Evolutionary conservation across 1,284 basidiomycete species (phyloP).

Genomic region (Xanthoconium separans): DNA sequence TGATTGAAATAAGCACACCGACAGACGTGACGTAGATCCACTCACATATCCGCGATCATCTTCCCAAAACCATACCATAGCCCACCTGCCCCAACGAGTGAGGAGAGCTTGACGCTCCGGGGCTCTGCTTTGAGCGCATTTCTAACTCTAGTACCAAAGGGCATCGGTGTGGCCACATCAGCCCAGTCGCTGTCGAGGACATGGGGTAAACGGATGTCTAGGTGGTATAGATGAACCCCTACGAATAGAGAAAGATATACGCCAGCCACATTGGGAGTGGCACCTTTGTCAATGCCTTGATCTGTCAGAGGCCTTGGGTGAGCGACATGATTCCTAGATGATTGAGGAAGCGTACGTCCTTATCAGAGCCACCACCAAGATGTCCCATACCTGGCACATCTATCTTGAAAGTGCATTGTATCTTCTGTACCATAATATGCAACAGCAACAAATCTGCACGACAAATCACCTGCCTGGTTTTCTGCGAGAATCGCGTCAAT

Average conservation of each 20-base stretch:
- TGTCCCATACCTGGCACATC: slow-evolving; percentile 86
- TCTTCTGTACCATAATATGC: slow-evolving; percentile 56
- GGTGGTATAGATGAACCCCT: slow-evolving; percentile 25
- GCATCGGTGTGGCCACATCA: slow-evolving; percentile 77
- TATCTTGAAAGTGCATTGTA: slow-evolving; percentile 86
- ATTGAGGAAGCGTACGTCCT: slow-evolving; percentile 56
- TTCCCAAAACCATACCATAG: slow-evolving; percentile 90
- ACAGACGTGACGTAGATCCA: slow-evolving; percentile 24
- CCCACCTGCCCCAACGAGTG: slow-evolving; percentile 82
- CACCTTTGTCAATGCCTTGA: slow-evolving; percentile 69
- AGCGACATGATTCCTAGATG: slow-evolving; percentile 8
- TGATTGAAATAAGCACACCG: slow-evolving; percentile 3
- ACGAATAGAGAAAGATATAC: slow-evolving; percentile 82
- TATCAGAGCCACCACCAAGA: slow-evolving; percentile 78
- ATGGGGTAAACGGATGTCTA: slow-evolving; percentile 2
- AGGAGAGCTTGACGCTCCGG: slow-evolving; percentile 74
- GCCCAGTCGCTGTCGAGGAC: slow-evolving; percentile 63
- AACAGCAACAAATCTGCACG: neutral
- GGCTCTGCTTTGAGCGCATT: slow-evolving; percentile 86
- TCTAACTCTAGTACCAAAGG: slow-evolving; percentile 73
- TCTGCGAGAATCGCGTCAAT: slow-evolving; percentile 86
- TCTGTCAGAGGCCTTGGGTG: slow-evolving; percentile 37
- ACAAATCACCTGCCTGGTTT: slow-evolving; percentile 64
- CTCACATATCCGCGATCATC: slow-evolving; percentile 75
- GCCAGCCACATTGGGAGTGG: slow-evolving; percentile 87